Evolutionary conservation across 768 basidiomycete species (phyloP).

Genomic region (Russula olivacea): DNA sequence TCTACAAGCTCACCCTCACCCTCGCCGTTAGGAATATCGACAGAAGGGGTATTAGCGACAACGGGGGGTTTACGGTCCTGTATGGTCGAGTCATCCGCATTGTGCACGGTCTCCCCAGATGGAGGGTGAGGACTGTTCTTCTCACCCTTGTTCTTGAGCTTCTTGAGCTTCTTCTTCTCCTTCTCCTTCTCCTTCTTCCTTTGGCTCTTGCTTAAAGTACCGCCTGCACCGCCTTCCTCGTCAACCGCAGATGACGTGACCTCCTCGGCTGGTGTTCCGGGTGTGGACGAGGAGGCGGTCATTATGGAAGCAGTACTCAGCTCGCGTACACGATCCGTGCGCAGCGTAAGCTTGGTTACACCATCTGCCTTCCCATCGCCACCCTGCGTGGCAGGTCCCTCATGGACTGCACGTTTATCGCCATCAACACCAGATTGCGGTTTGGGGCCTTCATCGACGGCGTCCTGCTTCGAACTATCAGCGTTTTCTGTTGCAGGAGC

Average conservation of each 20-base stretch:
- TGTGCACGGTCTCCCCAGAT: constrained; percentile 1
- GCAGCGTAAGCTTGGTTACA: background rate
- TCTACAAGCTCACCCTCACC: constrained; percentile 10
- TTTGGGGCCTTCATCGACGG: background rate
- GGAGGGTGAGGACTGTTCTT: constrained; percentile 10
- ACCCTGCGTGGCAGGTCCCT: background rate
- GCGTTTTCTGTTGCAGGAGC: background rate
- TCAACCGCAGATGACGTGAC: constrained; percentile 5
- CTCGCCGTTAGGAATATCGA: constrained; percentile 7
- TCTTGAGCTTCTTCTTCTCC: background rate
- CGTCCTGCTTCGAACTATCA: background rate
- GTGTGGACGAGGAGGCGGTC: background rate
- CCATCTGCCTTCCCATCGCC: background rate
- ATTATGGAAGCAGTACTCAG: constrained; percentile 10
- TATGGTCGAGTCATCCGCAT: constrained; percentile 9
- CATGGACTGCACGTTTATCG: background rate
- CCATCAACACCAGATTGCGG: background rate
- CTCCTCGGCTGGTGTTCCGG: constrained; percentile 12
- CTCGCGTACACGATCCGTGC: constrained; percentile 5
- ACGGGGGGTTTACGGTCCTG: constrained; percentile 9
- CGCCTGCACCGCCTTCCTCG: background rate
- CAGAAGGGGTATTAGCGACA: background rate
- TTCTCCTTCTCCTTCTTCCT: background rate
- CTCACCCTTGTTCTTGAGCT: constrained; percentile 16
- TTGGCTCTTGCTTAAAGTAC: background rate